Base-by-base conservation (phyloP, 768 basidiomycete genomes). In the Pleurotus sapidus region DNA sequence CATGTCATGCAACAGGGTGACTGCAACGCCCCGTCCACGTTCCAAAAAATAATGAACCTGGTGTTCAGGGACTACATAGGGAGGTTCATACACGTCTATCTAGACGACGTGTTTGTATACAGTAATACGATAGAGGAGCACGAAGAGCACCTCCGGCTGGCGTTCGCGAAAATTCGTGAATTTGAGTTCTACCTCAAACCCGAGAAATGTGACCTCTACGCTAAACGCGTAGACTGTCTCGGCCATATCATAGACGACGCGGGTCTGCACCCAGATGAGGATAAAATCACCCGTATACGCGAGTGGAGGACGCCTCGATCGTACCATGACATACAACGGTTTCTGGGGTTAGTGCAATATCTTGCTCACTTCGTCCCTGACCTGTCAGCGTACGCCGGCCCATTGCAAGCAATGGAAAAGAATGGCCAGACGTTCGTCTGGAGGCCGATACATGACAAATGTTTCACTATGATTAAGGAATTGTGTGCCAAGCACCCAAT, bases 41-140 rank as follows among this genome's bases (percentile, higher is more conserved):
- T 78, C 54, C 80, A 83, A 54, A 38, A 69, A 0, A 59, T 82
- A 0, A 79, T 81, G 73, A 78, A 68, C 0, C 25, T 57, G 2
- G 68, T 80, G n/a, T 77, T 82, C 46, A 57, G 67, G 1, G 68
- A 75, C 0, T 49, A 62, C 15, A 71, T 81, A 3, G 74, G 76
- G 0, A 20, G 42, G 7, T 78, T 74, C 55, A 30, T 80, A 6
- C 72, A 80, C 46, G 68, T 75, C 2, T 81, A 79, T 55, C 60
- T 81, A 0, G 77, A 81, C 56, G 74, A 81, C 59, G 70, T 80
- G 3, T 73, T 79, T 43, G 63, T 79, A 0, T 79, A 59, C 58
- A 73, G 70, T 0, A 57, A 72, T 14, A 61, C 68, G 0, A 59
- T 76, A 2, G 70, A 72, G 18, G 77, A 77, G 0, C 77, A 80